Base-by-base conservation (phyloP, 169 alveolate genomes). In the Plasmodium berghei region DNA sequence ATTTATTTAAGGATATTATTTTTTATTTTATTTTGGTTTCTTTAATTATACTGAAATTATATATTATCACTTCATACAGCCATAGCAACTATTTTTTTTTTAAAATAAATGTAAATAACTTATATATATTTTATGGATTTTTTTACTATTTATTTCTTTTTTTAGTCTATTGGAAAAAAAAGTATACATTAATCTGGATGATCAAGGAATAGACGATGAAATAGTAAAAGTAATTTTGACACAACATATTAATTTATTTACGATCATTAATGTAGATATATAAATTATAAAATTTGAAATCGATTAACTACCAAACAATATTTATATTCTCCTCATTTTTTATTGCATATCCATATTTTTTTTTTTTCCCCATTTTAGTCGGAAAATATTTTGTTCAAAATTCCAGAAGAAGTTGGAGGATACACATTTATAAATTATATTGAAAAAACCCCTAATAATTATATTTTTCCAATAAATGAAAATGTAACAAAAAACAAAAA, bases 321-420 rank as follows among this genome's bases (percentile, higher is more conserved):
- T 12, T 0, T 24, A 28, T 9, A 28, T 24, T 63, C 1, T 6
- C 14, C 0, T 63, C 8, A 28, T 63, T 14, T 14, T 10, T 34
- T 28, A 63, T 28, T 5, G 14, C 28, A 20, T 10, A 0, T 62
- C 1, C 16, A 16, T 18, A 16, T 46, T 66, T 80, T 12, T 42
- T 64, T 80, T 20, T 28, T 58, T 69, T 18, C 18, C 12, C 22
- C 9, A 1, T 14, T 42, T 45, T 70, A 80, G 90, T 54, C 83
- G 10, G 90, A 80, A 54, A 67, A 69, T n/a, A 24, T 67, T 20
- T 71, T 80, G 22, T 80, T 80, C 40, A 52, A 52, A 49, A 63
- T 80, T 22, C 90, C 90, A 2, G 72, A 80, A 20, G 69, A 14
- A 34, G 46, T 80, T 34, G 90, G 90, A 28, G 90, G 90, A 46